Evolutionary conservation across 1,139 yeast species (phyloP).

Genomic region (Dujonia santamariae): DNA sequence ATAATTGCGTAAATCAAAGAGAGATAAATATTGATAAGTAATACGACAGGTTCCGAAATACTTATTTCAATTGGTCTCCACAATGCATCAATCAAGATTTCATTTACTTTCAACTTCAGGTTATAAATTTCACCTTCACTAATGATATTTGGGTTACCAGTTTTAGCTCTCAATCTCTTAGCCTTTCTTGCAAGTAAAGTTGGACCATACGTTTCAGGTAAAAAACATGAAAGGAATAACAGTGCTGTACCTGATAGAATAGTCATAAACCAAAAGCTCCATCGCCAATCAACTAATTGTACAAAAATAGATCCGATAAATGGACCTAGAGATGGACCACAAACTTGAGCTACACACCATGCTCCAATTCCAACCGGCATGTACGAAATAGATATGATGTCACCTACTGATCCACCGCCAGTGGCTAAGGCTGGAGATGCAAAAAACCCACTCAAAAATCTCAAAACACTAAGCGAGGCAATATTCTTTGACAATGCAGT

Average conservation of each 20-base stretch:
- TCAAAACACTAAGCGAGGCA: constrained; percentile 27
- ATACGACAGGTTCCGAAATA: constrained; percentile 30
- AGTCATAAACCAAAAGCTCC: constrained; percentile 43
- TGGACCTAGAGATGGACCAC: constrained; percentile 35
- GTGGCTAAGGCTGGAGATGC: constrained; percentile 36
- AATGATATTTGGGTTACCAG: constrained; percentile 40
- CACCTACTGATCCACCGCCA: constrained; percentile 37
- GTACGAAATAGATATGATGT: constrained; percentile 21
- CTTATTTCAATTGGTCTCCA: constrained; percentile 32
- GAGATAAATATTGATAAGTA: constrained; percentile 28
- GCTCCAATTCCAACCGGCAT: constrained; percentile 25
- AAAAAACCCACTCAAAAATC: constrained; percentile 34
- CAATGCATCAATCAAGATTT: constrained; percentile 20
- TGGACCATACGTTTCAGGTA: constrained; percentile 52
- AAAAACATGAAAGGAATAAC: constrained; percentile 26
- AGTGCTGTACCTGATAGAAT: constrained; percentile 34
- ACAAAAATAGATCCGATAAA: constrained; percentile 27
- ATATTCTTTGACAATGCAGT: constrained; percentile 29
- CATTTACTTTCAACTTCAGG: constrained; percentile 24
- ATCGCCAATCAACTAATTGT: constrained; percentile 35
- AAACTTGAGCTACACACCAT: constrained; percentile 31
- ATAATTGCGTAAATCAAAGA: constrained; percentile 28
- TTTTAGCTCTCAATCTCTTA: constrained; percentile 37
- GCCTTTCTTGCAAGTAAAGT: constrained; percentile 49
- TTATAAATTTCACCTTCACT: constrained; percentile 41